Evolutionary conservation across 768 basidiomycete genomes (phyloP).

Genomic region (Boletus rex-veris): DNA sequence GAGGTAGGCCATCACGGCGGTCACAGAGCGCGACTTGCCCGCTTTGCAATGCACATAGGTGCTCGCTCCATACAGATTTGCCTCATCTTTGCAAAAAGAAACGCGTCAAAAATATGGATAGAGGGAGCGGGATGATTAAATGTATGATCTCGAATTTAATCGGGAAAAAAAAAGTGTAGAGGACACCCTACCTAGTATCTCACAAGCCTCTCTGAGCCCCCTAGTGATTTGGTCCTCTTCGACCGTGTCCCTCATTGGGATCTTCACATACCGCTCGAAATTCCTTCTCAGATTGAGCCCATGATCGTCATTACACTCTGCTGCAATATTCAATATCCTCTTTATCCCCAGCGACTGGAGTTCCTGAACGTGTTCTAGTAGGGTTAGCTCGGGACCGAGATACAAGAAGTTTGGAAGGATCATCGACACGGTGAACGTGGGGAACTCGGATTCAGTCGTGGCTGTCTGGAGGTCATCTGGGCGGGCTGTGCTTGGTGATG

Average conservation of each 20-base stretch:
- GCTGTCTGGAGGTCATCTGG: slow-evolving; percentile 41
- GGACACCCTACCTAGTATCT: slow-evolving; percentile 69
- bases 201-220: slow-evolving; percentile 82
- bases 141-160: slow-evolving; percentile 1
- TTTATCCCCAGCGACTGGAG: slow-evolving; percentile 74
- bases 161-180: background rate
- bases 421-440: slow-evolving; percentile 78
- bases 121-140: background rate
- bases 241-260: slow-evolving; percentile 93
- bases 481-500: slow-evolving; percentile 62
- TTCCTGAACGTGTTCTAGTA: slow-evolving; percentile 70
- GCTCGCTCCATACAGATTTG: slow-evolving; percentile 80
- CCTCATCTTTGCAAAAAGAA: slow-evolving; percentile 63
- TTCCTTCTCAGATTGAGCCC: slow-evolving; percentile 60
- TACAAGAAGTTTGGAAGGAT: slow-evolving; percentile 90
- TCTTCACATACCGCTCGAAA: slow-evolving; percentile 82
- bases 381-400: slow-evolving; percentile 83
- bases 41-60: slow-evolving; percentile 97
- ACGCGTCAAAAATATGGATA: background rate
- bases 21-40: slow-evolving; percentile 93
- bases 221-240: slow-evolving; percentile 86
- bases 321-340: slow-evolving; percentile 87
- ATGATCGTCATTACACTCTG: slow-evolving; percentile 84
- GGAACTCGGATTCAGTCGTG: slow-evolving; percentile 45
- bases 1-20: slow-evolving; percentile 95